Evolutionary conservation across 2,329 filamentous ascomycete species (phyloP), one percentile per base, ranked within the genome.

Genomic region (Ceratocystiopsis brevicomis): DNA sequence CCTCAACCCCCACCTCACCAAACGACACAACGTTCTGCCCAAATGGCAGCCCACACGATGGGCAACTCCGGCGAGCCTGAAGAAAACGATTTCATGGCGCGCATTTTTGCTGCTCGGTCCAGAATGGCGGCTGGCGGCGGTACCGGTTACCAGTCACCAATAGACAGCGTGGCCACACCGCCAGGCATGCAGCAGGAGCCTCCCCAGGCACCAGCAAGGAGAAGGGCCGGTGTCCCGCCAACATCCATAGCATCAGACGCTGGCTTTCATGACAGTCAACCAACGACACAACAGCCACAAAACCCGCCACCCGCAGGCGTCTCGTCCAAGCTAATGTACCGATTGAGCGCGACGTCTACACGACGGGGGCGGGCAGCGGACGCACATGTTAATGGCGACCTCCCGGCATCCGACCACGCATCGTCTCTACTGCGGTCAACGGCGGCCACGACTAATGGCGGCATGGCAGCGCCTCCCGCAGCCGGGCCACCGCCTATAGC

Each of bases 161-260:
- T 64, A 4, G 77, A 81, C 41, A 66, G 65, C 9, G 62, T 74
- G 57, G 78, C 83, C 51, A 82, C 78, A 3, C 78, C 80, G 1
- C 66, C 68, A 10, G 66, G 61, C 4, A 68, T 37, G 17, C 48
- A 47, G 16, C 44, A 38, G 12, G 69, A 76, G 38, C 62, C 66
- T 30, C 66, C 69, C 3, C 68, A 69, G 44, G 70, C 69, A 13
- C 69, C 69, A 1, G 48, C 58, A 16, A 64, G 71, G 46, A 71
- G 69, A 51, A 67, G 67, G 36, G 68, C 72, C 41, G 70, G 69
- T 36, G 61, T 66, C 4, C 71, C 74, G 14, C 56, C 65, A 1
- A 11, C 40, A 4, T 52, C 65, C 16, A 57, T 64, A 14, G 57
- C 65, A 5, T 53, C 65, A 17, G 73, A 77, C 14, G 51, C 68